Base-by-base conservation (phyloP, 148 eudicot genomes). In the Chenopodium formosanum region DNA sequence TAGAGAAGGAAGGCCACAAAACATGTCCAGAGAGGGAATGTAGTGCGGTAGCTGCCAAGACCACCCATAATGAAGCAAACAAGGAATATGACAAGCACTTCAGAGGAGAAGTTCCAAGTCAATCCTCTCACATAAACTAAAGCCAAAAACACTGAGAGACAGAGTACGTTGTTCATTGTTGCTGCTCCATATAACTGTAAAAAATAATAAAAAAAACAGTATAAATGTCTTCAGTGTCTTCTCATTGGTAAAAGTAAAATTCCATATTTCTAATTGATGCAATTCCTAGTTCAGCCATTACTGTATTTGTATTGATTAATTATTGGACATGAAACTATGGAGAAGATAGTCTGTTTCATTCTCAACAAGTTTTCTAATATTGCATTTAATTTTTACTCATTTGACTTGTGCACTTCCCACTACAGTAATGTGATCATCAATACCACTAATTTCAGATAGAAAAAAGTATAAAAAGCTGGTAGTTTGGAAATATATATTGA, bases 71-170 rank as follows among this genome's bases (percentile, higher is more conserved):
- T 86, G 29, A 93, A 1, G 82, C 97, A 93, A 22, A 95, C 99
- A 1, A 95, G 79, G 75, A 95, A 78, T 56, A 94, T 95, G 64
- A 95, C 90, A 47, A 95, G 90, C 22, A 95, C 99, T 85, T 95
- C 99, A 0, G 99, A 88, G 27, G 99, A 95, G 89, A 95, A 95
- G 80, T 95, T 89, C 99, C 97, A 95, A 12, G 85, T 82, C 88
- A 94, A 83, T n/a, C 91, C 99, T 76, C 98, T 82, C n/a, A 84
- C 80, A 34, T 92, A 94, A 65, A 94, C 98, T 22, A 95, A 82
- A 17, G 93, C 97, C 76, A 95, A 81, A 88, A 95, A 95, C n/a
- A 94, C 95, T 0, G 99, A 89, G 16, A 95, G 90, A 82, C 97
- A 92, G n/a, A 95, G 92, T 20, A 85, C 78, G 53, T 94, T 94